Conservation (phyloP, 257 asterid species). For the Paraleonurus japonicus region DNA sequence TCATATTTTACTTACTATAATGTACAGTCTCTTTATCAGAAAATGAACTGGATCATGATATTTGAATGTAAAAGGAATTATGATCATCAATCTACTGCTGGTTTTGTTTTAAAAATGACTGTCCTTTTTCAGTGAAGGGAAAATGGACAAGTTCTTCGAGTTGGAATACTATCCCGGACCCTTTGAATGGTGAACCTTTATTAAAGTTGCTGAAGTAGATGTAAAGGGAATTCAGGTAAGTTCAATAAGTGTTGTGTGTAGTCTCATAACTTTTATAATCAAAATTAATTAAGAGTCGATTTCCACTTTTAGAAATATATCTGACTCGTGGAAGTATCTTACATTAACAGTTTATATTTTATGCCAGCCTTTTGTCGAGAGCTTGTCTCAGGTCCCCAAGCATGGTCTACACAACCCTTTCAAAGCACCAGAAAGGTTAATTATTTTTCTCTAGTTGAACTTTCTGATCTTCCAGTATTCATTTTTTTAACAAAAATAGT, state of each 20-base stretch:
- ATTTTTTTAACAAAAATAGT: background rate
- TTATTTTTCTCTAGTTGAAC: background rate
- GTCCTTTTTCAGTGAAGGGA: slow-evolving; percentile 67
- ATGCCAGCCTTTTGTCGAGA: slow-evolving; percentile 94
- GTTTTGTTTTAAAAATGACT: background rate
- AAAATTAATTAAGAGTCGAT: background rate
- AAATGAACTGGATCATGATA: background rate
- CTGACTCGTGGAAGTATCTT: background rate
- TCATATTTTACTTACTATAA: background rate
- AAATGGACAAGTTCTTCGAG: slow-evolving; percentile 62
- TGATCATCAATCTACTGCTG: background rate
- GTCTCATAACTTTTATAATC: background rate
- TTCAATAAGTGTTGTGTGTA: background rate
- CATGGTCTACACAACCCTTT: slow-evolving; percentile 97
- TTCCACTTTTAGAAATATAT: background rate
- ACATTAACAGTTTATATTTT: background rate
- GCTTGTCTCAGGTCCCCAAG: slow-evolving; percentile 84
- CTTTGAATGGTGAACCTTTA: slow-evolving; percentile 92
- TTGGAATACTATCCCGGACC: slow-evolving; percentile 76
- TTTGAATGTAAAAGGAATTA: background rate
- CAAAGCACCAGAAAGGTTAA: slow-evolving; percentile 89
- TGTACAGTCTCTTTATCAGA: background rate
- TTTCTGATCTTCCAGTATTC: no score
- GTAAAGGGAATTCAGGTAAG: slow-evolving; percentile 67
- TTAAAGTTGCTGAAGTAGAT: slow-evolving; percentile 81